Percentiles rank a stretch among this genome's conserved stretches.
These are phyloP conservation scores for Lentinula boryana DNA, from an alignment of 768 basidiomycete genomes.

Conservation along the genomic window DNA sequence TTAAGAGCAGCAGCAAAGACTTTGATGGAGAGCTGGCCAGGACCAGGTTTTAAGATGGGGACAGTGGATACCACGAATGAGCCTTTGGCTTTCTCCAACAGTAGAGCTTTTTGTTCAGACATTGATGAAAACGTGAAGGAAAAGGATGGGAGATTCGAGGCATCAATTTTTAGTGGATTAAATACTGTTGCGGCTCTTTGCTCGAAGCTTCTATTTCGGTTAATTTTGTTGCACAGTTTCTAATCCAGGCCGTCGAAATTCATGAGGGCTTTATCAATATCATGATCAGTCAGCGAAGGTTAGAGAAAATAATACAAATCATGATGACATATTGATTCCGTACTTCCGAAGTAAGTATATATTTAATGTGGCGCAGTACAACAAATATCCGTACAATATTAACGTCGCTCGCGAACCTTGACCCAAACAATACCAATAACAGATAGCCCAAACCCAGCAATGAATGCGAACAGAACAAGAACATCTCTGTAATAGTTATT, in stretches of 20 bases:
- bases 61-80: neutral
- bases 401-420: conserved; percentile 73
- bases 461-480: conserved; percentile 79
- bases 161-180: too few species aligned
- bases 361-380: too few species aligned
- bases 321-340: too few species aligned
- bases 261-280: too few species aligned
- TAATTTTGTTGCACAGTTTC: too few species aligned
- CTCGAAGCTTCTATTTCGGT: too few species aligned
- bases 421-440: conserved; percentile 78
- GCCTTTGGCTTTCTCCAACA: neutral
- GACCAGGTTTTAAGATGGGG: neutral
- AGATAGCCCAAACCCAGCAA: conserved; percentile 67
- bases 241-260: too few species aligned
- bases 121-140: neutral
- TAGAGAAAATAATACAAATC: too few species aligned
- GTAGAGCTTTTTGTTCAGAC: neutral
- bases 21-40: neutral
- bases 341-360: too few species aligned
- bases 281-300: too few species aligned
- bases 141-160: too few species aligned
- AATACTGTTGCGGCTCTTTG: too few species aligned
- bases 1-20: neutral
- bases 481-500: conserved; percentile 89
- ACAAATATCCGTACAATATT: neutral